phyloP scores from a whole-genome alignment of 768 basidiomycete genomes.

The Hortiboletus flavorubellus region DNA sequence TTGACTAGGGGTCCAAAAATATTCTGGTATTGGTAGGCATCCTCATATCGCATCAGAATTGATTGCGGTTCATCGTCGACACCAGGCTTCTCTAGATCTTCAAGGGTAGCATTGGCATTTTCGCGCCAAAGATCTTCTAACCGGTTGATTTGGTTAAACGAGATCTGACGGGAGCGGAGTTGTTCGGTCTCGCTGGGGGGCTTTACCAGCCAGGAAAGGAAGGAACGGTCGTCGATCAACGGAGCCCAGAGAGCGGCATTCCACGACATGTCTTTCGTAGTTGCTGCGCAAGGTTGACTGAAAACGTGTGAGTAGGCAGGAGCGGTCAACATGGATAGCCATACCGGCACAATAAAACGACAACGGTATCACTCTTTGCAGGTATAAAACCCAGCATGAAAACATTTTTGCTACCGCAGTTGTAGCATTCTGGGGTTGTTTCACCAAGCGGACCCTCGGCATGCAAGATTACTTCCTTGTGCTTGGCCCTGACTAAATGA shows the following conservation, averaged over 20 bases:
- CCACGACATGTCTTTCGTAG: slow-evolving; percentile 98
- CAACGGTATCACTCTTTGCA: slow-evolving; percentile 98
- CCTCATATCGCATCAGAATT: slow-evolving; percentile 88
- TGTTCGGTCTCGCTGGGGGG: slow-evolving; percentile 96
- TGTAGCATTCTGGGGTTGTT: slow-evolving; percentile 98
- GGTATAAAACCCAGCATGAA: slow-evolving; percentile 99
- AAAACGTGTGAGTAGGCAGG: neutral
- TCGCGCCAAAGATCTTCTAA: slow-evolving; percentile 98
- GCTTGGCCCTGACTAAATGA: slow-evolving; percentile 97
- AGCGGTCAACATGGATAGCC: slow-evolving; percentile 19
- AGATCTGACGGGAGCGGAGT: slow-evolving; percentile 93
- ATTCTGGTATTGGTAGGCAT: slow-evolving; percentile 99
- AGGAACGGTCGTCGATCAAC: slow-evolving; percentile 96
- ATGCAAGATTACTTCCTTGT: slow-evolving; percentile 97
- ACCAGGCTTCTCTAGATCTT: slow-evolving; percentile 95
- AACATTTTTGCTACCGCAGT: slow-evolving; percentile 98
- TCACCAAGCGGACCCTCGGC: slow-evolving; percentile 94
- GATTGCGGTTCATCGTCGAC: slow-evolving; percentile 98
- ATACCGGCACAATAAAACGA: slow-evolving; percentile 93
- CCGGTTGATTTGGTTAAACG: slow-evolving; percentile 94
- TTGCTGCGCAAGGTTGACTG: slow-evolving; percentile 96
- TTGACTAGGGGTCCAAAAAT: slow-evolving; percentile 99
- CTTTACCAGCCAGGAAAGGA: slow-evolving; percentile 99
- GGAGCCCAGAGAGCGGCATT: slow-evolving; percentile 98
- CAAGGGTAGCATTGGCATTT: slow-evolving; percentile 88